Base-by-base conservation (phyloP, 768 basidiomycete genomes). In the Antrodiella citrinella region DNA sequence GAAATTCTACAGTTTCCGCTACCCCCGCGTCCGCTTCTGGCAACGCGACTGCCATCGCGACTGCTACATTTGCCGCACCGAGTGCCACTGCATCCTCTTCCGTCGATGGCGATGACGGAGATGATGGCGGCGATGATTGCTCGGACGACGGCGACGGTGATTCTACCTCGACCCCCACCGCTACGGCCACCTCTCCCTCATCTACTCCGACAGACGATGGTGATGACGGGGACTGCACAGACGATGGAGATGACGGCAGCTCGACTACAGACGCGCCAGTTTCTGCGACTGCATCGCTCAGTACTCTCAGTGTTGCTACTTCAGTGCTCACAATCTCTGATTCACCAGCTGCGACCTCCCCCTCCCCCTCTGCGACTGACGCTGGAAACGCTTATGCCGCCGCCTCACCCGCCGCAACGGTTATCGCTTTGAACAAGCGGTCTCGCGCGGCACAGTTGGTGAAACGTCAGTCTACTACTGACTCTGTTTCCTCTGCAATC, bases 141-240 rank as follows among this genome's bases (percentile, higher is more conserved):
- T n/a, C n/a, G n/a, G 45, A 46, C 45, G 45, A 25, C 10, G 24
- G 5, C 21, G 49, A 26, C 49, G 11, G 40, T 9, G 40, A 35
- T 26, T n/a, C 46, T 19, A 26, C 41, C n/a, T n/a, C 20, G 15
- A 4, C 51, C 18, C 26, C 35, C 3, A 25, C 44, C 4, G 45
- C 25, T 19, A 42, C 45, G 4, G 39, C 39, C 4, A 26, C 39
- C 38, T 22, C 25, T 35, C 41, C 7, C 9, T 5, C 41, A 43
- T 43, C 41, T 19, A 18, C 41, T 5, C 21, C 41, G 7, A 42
- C 22, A 10, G 46, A 41, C 20, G 51, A 51, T 30, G 51, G 41
- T 20, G 51, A 48, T 38, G 50, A 47, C 9, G 45, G 42, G 4
- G 50, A 47, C 19, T 46, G 45, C 45, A 18, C 45, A 4, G n/a